A percentile compares a stretch with the other conserved stretches of the same genome.
These are phyloP conservation scores for Sarcocystis neurona DNA, from an alignment of 169 alveolate genomes.

Conservation along the genomic window DNA sequence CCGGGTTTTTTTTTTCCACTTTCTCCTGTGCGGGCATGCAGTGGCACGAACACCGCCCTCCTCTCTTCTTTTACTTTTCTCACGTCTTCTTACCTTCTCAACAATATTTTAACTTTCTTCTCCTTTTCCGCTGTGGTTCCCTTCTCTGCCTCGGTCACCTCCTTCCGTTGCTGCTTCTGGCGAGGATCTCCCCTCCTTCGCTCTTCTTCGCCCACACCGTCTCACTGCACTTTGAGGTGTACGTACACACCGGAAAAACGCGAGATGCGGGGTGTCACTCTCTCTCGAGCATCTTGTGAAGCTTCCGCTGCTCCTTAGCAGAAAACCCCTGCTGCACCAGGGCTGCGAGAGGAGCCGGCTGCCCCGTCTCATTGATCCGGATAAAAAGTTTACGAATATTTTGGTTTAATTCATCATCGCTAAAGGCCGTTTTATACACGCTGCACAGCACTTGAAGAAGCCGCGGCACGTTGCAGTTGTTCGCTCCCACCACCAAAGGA, in stretches of 20 bases:
- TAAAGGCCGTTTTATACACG: constrained; percentile 31
- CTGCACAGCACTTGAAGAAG: constrained; percentile 20
- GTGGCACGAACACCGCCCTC: background rate
- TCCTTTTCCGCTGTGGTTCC: background rate
- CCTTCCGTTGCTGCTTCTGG: background rate
- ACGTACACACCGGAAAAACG: background rate
- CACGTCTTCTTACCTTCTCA: background rate
- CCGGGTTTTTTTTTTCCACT: too few species aligned
- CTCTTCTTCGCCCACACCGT: background rate
- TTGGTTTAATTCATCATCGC: constrained; percentile 2
- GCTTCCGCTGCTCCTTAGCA: constrained; percentile 30
- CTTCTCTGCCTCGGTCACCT: background rate
- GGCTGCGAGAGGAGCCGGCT: constrained; percentile 45
- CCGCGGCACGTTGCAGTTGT: constrained; percentile 9
- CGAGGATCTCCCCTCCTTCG: background rate
- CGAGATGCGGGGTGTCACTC: background rate
- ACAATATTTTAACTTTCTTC: background rate
- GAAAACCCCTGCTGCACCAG: constrained; percentile 19
- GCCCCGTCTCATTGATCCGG: background rate
- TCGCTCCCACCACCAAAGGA: constrained; percentile 16
- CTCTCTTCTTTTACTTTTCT: background rate
- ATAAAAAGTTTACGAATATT: background rate
- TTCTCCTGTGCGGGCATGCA: background rate
- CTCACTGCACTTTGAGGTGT: background rate
- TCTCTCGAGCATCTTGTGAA: constrained; percentile 17